Base-by-base conservation (phyloP, 805 yeast species). In the Ogataea paradorogensis region DNA sequence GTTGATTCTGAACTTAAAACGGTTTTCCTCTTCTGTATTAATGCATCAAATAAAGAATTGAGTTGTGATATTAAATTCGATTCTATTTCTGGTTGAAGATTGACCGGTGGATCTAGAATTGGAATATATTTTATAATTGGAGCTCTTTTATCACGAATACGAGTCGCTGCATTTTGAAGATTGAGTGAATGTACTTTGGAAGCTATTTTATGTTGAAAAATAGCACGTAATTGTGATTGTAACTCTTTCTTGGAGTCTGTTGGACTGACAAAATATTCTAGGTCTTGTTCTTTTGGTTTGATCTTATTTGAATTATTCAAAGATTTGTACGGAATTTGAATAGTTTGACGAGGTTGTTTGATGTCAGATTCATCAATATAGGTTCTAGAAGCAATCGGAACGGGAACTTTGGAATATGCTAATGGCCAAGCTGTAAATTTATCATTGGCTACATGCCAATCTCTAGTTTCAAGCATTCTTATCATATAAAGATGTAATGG, bases 341-440 rank as follows among this genome's bases (percentile, higher is more conserved):
- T 21, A 13, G 33, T 6, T 10, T 16, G 7, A n/a, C 5, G 26
- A 10, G 25, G 18, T 29, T 20, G 24, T n/a, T 15, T 14, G 18
- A 21, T 27, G 9, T 48, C 42, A 5, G 29, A 40, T 29, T 58
- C 60, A 34, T 61, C 63, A 10, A 50, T 56, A 42, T 63, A 66
- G 18, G 39, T 42, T 7, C 45, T 47, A 7, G 52, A 32, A 3
- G 52, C 46, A 3, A 43, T 42, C 0, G 75, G 76, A 15, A 61
- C 65, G 0, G 76, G 76, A 0, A 69, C 68, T 5, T 48, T 42
- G 1, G 52, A 49, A 2, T 32, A 3, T 0, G 62, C 52, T 27
- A 70, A 54, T 1, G 91, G 91, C 91, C 91, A 84, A 4, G 69
- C 53, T 0, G 76, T 54, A 81, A 85, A 82, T 37, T 54, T 39